phyloP scores from a whole-genome alignment of 169 alveolate species.

The Plasmodium inui region DNA sequence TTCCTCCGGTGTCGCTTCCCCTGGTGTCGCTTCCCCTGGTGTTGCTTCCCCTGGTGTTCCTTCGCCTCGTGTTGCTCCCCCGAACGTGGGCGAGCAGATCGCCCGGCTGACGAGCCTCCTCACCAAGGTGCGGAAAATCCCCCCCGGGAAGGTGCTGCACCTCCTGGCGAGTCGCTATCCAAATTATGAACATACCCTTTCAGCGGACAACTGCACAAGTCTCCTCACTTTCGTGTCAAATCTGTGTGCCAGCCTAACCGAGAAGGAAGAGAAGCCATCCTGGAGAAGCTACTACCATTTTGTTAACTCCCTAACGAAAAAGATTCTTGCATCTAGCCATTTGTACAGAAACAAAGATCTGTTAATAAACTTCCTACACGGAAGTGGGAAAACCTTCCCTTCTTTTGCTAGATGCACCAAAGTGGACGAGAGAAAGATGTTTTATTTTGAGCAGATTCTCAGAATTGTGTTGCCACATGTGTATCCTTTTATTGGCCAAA shows the following conservation, averaged over 20 bases:
- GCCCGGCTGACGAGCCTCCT: neutral
- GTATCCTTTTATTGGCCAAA: neutral
- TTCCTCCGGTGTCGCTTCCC: neutral
- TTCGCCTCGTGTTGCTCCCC: too few relatives aligned
- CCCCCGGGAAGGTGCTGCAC: neutral
- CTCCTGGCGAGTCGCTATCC: neutral
- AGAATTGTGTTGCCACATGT: constrained; percentile 1
- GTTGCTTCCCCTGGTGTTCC: neutral
- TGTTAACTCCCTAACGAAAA: neutral
- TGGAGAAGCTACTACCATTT: constrained; percentile 23
- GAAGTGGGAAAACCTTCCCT: constrained; percentile 16
- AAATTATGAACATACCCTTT: neutral
- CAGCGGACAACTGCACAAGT: neutral
- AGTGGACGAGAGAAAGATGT: neutral
- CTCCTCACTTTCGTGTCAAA: neutral
- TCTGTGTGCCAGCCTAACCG: neutral
- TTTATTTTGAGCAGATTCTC: constrained; percentile 7
- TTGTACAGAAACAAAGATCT: constrained; percentile 6
- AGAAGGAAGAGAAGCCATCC: neutral
- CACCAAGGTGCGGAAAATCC: neutral
- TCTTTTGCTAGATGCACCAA: neutral
- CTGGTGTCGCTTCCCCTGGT: neutral
- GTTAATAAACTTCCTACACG: constrained; percentile 14
- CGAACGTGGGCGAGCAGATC: neutral
- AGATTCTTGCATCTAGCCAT: neutral